A percentile compares a stretch with the other conserved stretches of the same genome.
These are phyloP conservation scores for Articulospora tetracladia DNA, from an alignment of 495 filamentous ascomycete genomes.

Conservation along the genomic window DNA sequence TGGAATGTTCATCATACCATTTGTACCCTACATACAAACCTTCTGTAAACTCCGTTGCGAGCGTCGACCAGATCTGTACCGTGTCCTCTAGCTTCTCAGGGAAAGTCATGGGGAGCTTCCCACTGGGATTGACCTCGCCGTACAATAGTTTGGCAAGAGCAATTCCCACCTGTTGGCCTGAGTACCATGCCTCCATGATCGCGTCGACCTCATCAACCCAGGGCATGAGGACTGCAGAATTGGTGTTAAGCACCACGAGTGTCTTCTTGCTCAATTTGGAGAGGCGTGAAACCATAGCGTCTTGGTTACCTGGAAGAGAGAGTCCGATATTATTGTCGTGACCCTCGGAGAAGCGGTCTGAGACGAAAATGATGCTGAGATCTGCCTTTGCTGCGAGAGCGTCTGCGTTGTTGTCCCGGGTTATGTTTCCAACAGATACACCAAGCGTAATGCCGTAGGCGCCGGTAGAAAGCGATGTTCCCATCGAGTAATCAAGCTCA, in stretches of 20 bases:
- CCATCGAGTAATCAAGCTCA: neutral
- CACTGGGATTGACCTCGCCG: constrained; percentile 36
- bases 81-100: constrained; percentile 23
- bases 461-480: neutral
- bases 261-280: constrained; percentile 64
- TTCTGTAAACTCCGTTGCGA: constrained; percentile 55
- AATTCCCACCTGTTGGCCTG: constrained; percentile 88
- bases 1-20: constrained; percentile 55
- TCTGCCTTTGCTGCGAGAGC: neutral
- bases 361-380: neutral
- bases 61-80: neutral
- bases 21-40: constrained; percentile 93
- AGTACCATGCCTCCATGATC: constrained; percentile 90
- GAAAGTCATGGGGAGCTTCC: constrained; percentile 75
- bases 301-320: neutral
- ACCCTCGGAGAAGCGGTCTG: neutral
- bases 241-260: constrained; percentile 85
- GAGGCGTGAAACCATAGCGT: neutral
- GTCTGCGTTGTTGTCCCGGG: neutral
- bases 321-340: neutral
- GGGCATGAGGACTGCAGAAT: constrained; percentile 61
- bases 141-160: constrained; percentile 85
- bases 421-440: neutral
- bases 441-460: neutral
- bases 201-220: constrained; percentile 45